Evolutionary conservation across 352 stramenopile genomes (phyloP), one percentile per base, ranked within the genome.

Genomic region (Pythium folliculosum): DNA sequence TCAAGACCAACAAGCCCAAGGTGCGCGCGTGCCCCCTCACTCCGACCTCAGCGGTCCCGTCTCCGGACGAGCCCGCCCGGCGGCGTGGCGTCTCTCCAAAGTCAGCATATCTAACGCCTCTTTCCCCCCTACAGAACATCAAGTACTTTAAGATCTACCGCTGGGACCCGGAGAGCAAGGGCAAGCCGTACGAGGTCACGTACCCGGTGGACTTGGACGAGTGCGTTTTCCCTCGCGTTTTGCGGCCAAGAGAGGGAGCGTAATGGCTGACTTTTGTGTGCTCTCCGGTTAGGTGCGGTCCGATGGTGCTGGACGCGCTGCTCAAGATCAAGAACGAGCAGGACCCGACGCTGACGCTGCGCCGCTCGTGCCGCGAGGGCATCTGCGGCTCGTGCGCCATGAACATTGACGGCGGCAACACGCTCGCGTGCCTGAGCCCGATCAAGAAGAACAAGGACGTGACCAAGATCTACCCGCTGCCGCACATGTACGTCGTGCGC

Each of bases 311-410:
- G 53, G 98, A 99, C 75, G 98, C 96, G n/a, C 80, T 99, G 21
- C 87, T 99, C 64, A 99, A 99, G 84, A 99, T 99, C 73, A 99
- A 99, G 86, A 98, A 98, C 75, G 97, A 99, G 69, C 92, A 99
- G 83, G 97, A 99, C 86, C 94, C 97, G 6, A 99, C 97, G 48
- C 81, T 99, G 19, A 99, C 97, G 49, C 99, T 99, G 82, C 95
- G 98, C 45, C 89, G 97, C 38, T 99, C 95, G 32, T 99, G 98
- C 77, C 96, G 98, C 67, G 98, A 99, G 78, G 98, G 97, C 25
- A 99, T 99, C 75, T 99, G 98, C 69, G 98, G 98, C 67, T 99
- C 94, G 23, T 99, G 98, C 73, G 97, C 98, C 72, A 99, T 99
- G 98, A 99, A 99, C 82, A 99, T 99, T 74, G 94, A 99, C 72